phyloP scores from a whole-genome alignment of 352 stramenopile species.

The Globisporangium iwayamae region DNA sequence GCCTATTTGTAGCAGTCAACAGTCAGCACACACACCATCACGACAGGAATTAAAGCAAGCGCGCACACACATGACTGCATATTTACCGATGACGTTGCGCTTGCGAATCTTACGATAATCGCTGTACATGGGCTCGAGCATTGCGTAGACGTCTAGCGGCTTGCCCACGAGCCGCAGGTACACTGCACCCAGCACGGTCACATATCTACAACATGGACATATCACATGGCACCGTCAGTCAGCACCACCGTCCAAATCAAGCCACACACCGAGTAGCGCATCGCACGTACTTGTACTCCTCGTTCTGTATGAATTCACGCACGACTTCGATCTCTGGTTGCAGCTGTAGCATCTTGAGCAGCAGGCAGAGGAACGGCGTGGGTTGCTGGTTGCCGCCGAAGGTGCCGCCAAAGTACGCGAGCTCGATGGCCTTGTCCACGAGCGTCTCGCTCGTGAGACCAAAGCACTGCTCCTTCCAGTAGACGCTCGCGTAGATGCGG shows the following conservation, averaged over 20 bases:
- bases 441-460: slow-evolving; percentile 94
- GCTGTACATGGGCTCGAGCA: slow-evolving; percentile 94
- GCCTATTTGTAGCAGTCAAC: slow-evolving; percentile 23
- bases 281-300: slow-evolving; percentile 92
- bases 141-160: slow-evolving; percentile 89
- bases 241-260: background rate
- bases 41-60: background rate
- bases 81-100: slow-evolving; percentile 70
- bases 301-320: slow-evolving; percentile 93
- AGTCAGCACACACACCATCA: background rate
- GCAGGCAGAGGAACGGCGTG: slow-evolving; percentile 96
- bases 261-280: background rate
- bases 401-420: slow-evolving; percentile 91
- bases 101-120: slow-evolving; percentile 95
- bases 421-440: slow-evolving; percentile 94
- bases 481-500: slow-evolving; percentile 93
- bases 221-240: background rate
- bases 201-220: slow-evolving; percentile 58
- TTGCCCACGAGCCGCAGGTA: slow-evolving; percentile 95
- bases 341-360: slow-evolving; percentile 98
- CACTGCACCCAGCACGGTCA: slow-evolving; percentile 94
- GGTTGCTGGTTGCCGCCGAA: slow-evolving; percentile 95
- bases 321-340: slow-evolving; percentile 96
- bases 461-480: slow-evolving; percentile 99
- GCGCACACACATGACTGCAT: background rate